A percentile compares a stretch with the other conserved stretches of the same genome.
These are phyloP conservation scores for Aspergillus cristatus DNA, from an alignment of 495 filamentous ascomycete species.

Conservation along the genomic window DNA sequence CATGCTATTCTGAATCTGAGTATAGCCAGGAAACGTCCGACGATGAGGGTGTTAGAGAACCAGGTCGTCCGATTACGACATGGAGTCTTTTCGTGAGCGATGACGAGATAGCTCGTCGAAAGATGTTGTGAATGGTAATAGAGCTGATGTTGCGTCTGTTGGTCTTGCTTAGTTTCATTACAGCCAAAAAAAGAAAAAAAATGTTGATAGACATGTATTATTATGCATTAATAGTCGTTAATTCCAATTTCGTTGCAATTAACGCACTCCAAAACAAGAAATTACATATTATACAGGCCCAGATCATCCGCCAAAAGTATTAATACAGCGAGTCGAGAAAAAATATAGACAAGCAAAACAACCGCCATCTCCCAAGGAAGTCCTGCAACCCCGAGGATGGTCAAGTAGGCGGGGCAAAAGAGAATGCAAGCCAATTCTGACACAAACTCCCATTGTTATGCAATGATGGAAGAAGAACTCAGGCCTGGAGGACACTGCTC, in stretches of 20 bases:
- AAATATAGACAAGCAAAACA: constrained; percentile 14
- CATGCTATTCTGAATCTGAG: neutral
- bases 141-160: too few species aligned
- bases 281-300: constrained; percentile 15
- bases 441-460: constrained; percentile 6
- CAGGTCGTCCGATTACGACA: neutral
- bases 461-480: constrained; percentile 6
- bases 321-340: constrained; percentile 12
- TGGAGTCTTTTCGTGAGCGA: neutral
- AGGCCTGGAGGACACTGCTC: constrained; percentile 26
- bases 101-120: too few species aligned
- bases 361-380: constrained; percentile 19
- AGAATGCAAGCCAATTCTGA: constrained; percentile 2
- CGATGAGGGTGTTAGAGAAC: neutral
- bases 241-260: constrained; percentile 3
- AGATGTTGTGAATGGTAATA: too few species aligned
- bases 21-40: neutral
- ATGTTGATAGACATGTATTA: too few species aligned
- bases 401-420: constrained; percentile 2
- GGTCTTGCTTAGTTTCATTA: too few species aligned
- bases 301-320: constrained; percentile 11
- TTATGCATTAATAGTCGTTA: constrained; percentile 2
- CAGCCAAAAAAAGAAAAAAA: constrained; percentile 2
- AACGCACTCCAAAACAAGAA: neutral
- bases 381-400: constrained; percentile 26